Base-by-base conservation (phyloP, 257 asterid species). In the Jacaranda copaia region DNA sequence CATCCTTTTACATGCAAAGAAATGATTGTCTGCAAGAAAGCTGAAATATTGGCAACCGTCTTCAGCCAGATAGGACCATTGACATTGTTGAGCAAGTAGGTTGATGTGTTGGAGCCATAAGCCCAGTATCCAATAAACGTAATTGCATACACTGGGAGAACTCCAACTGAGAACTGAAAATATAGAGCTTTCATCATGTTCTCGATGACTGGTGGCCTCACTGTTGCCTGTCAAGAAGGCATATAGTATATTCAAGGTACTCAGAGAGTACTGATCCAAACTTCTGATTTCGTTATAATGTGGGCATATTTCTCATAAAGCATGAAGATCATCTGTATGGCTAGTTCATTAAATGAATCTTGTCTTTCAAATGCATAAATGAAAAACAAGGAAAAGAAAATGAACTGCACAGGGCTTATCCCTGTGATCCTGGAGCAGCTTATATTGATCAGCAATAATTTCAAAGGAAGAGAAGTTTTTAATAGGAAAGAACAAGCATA, bases 91-190 rank as follows among this genome's bases (percentile, higher is more conserved):
- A 91, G 93, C 87, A 96, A 85, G 88, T 96, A 96, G 73, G 93
- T 65, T 4, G 96, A 90, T 12, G 97, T 83, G 65, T 40, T 48
- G 19, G 88, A 75, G 20, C 99, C 99, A 13, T 96, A 96, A 8
- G 99, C 99, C 99, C 99, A 96, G 71, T 91, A 96, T 13, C 99
- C 99, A 19, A 88, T 74, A 81, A 93, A 93, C 39, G 92, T 88
- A 69, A 96, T 85, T 3, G 97, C 97, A 85, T 89, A 91, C 97
- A 96, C 68, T 6, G 99, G 98, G 77, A 93, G 63, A 63, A 90
- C 96, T 66, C 99, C 99, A 2, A 83, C 76, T 0, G 97, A 84
- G 83, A 96, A 96, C 85, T 96, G 99, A 71, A 96, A 96, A 81
- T 89, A 90, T 35, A 96, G 91, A 18, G 88, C 97, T 76, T 93